Percentiles rank a stretch among this genome's conserved stretches.
These are phyloP conservation scores for Pyrenula aspistea DNA, from an alignment of 495 filamentous ascomycete genomes.

Conservation along the genomic window DNA sequence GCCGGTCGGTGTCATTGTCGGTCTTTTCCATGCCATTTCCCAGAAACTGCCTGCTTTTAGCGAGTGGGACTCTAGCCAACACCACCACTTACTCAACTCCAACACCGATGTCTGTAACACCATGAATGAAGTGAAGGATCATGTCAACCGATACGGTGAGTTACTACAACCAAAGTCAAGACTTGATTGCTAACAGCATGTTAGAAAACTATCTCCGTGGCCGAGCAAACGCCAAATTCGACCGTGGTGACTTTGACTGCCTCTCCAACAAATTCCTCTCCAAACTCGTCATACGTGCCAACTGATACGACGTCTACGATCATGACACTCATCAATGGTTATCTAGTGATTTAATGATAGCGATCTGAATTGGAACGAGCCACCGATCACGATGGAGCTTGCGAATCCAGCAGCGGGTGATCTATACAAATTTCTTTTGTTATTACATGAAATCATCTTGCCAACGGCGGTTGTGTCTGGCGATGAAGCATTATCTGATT, in stretches of 20 bases:
- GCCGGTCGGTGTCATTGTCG: constrained; percentile 86
- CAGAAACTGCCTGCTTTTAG: constrained; percentile 81
- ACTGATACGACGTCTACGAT: constrained; percentile 32
- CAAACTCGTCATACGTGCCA: constrained; percentile 85
- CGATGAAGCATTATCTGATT: neutral
- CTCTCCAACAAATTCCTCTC: constrained; percentile 91
- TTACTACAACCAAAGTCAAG: neutral
- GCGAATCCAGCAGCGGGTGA: neutral
- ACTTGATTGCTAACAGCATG: constrained; percentile 14
- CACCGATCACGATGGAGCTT: neutral
- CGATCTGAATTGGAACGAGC: neutral
- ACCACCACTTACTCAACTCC: constrained; percentile 75
- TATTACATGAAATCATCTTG: neutral
- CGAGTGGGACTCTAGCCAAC: constrained; percentile 83
- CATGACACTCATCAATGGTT: neutral
- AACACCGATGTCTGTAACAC: constrained; percentile 84
- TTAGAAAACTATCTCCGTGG: constrained; percentile 47
- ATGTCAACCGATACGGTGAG: constrained; percentile 84
- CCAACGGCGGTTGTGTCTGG: neutral
- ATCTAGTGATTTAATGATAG: neutral
- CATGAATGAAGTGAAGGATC: constrained; percentile 82
- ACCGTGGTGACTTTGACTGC: constrained; percentile 82
- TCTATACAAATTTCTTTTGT: neutral
- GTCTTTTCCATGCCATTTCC: constrained; percentile 89
- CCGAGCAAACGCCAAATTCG: constrained; percentile 57